Evolutionary conservation across 1,284 basidiomycete species (phyloP).

Genomic region (Bjerkandera adusta): DNA sequence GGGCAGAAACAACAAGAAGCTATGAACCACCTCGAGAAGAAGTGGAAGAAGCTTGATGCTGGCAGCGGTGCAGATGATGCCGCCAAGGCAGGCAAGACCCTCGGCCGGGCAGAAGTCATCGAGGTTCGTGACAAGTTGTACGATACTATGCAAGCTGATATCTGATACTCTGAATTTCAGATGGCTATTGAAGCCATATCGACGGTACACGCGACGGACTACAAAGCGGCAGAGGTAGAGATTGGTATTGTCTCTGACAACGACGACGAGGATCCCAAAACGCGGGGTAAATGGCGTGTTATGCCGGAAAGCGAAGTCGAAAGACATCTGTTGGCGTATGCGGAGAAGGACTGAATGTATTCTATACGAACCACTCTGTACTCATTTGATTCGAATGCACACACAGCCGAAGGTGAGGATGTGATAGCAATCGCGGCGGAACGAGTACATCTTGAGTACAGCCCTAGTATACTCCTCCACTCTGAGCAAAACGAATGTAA

Average conservation of each 20-base stretch:
- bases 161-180: constrained; percentile 36
- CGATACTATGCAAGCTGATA: constrained; percentile 1
- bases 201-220: constrained; percentile 92
- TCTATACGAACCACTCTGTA: constrained; percentile 7
- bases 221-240: constrained; percentile 89
- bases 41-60: constrained; percentile 93
- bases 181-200: constrained; percentile 95
- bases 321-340: constrained; percentile 83
- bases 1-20: constrained; percentile 99
- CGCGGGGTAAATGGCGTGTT: constrained; percentile 77
- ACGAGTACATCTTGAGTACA: no score
- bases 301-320: constrained; percentile 86
- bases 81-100: constrained; percentile 60
- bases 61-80: constrained; percentile 76
- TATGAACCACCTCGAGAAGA: constrained; percentile 98
- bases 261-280: constrained; percentile 66
- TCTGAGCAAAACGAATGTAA: neutral
- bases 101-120: constrained; percentile 72
- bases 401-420: no score
- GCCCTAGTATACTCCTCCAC: constrained; percentile 9
- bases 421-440: no score
- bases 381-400: neutral
- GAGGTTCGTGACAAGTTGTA: constrained; percentile 55
- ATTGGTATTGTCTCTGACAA: constrained; percentile 79
- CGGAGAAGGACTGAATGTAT: constrained; percentile 80